These are phyloP conservation scores for Coix lacrymajobi DNA, from an alignment of 176 grass and related monocot species.

Conservation along the genomic window DNA sequence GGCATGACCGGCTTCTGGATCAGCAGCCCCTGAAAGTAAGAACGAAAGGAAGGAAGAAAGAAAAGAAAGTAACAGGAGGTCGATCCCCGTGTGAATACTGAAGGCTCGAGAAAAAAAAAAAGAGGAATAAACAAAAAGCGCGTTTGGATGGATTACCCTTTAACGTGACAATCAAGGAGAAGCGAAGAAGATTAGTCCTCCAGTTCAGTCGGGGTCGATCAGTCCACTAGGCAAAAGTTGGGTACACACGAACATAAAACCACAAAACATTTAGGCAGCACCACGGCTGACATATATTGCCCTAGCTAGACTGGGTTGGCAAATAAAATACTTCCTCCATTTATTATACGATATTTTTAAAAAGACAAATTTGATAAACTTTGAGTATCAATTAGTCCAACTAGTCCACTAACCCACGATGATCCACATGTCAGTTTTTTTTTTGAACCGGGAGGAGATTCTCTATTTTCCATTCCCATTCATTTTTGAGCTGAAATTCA, in stretches of 20 bases:
- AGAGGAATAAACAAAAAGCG: slow-evolving; percentile 41
- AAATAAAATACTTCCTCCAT: neutral
- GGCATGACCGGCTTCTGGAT: neutral
- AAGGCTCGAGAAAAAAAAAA: slow-evolving; percentile 38
- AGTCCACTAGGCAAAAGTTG: neutral
- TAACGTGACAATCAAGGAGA: slow-evolving; percentile 13
- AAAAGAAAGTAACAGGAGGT: slow-evolving; percentile 25
- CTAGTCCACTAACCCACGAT: neutral
- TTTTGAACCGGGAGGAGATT: too few relatives aligned
- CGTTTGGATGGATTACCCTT: slow-evolving; percentile 29
- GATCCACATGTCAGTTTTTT: neutral
- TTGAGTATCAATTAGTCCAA: neutral
- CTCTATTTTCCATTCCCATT: too few relatives aligned
- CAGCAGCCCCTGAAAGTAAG: neutral
- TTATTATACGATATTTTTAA: neutral
- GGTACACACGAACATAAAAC: neutral
- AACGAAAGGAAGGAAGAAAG: neutral
- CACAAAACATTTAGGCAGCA: neutral
- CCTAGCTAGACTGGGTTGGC: neutral
- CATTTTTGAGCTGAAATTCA: too few relatives aligned
- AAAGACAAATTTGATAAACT: neutral
- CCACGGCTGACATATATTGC: neutral
- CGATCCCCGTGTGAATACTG: slow-evolving; percentile 35
- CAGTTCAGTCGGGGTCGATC: neutral
- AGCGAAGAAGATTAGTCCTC: neutral